phyloP scores from a whole-genome alignment of 2,329 filamentous ascomycete species.

The Sordariomycetes sp. region DNA sequence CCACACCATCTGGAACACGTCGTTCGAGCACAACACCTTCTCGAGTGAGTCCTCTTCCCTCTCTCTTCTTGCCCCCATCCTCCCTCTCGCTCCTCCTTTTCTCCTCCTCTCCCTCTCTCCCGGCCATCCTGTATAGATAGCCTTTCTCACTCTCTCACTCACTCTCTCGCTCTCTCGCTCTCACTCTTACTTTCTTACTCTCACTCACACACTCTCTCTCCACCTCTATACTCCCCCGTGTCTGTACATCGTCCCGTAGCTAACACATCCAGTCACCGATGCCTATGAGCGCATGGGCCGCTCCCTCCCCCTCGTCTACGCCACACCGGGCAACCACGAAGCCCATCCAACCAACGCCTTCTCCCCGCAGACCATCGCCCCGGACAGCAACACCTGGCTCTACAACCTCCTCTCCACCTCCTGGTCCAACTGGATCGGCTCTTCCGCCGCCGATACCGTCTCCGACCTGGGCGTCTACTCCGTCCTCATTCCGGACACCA shows the following conservation, averaged over 20 bases:
- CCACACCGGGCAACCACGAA: constrained; percentile 44
- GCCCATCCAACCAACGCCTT: constrained; percentile 37
- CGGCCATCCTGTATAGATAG: too few species aligned
- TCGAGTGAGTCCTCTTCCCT: neutral
- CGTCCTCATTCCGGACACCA: constrained; percentile 24
- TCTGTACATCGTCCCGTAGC: too few species aligned
- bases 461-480: constrained; percentile 35
- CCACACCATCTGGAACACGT: constrained; percentile 34
- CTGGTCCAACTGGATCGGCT: constrained; percentile 34
- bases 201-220: neutral
- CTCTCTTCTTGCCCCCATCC: neutral
- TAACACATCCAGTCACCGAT: constrained; percentile 17
- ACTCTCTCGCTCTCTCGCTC: too few species aligned
- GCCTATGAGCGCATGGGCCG: constrained; percentile 32
- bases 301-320: constrained; percentile 30
- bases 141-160: too few species aligned
- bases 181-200: too few species aligned
- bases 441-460: constrained; percentile 16
- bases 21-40: constrained; percentile 15
- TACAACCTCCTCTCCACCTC: constrained; percentile 31
- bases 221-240: too few species aligned
- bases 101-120: too few species aligned
- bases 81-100: neutral
- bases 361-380: constrained; percentile 22
- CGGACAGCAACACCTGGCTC: constrained; percentile 33